Base-by-base conservation (phyloP, 768 basidiomycete species). In the Bullera alba region DNA sequence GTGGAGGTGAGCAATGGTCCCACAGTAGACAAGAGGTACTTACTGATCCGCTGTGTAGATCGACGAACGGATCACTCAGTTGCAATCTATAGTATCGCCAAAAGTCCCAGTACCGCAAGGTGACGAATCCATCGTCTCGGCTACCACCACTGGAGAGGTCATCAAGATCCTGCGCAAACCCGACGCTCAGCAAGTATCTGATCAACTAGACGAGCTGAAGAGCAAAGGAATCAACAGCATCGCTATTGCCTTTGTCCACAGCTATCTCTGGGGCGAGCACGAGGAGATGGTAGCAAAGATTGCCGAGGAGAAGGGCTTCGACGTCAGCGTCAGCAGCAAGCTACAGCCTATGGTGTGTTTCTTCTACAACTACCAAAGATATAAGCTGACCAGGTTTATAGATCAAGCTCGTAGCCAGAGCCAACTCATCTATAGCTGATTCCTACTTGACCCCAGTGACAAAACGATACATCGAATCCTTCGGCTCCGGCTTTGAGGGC, bases 301-400 rank as follows among this genome's bases (percentile, higher is more conserved):
- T 15, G 93, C 92, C 2, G 78, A 80, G 26, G 78, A 80, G 35
- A 71, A 92, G 10, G 92, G 92, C 19, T 97, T 96, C 71, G 77
- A 78, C 4, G 81, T 96, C 58, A 91, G 88, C 2, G 82, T 87
- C 64, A 92, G 89, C 0, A 83, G 86, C 2, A 42, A 61, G 26
- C 44, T 70, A n/a, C 55, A 65, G 26, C 62, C 69, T 6, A 70
- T 70, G 69, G 61, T 61, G 41, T 48, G 57, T 49, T 32, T 25
- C 34, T 42, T 8, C 4, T 38, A 16, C 16, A 34, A 51, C 42
- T 53, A 44, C 26, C 30, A 47, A 32, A 34, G 41, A 21, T 7
- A 23, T 14, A 41, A 15, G 21, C 29, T 58, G 35, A 29, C 29
- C 28, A 42, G 19, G 42, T 39, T 14, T 15, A 17, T 50, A 56